Evolutionary conservation across 2,329 filamentous ascomycete species (phyloP).

Genomic region (Scedosporium dehoogii): DNA sequence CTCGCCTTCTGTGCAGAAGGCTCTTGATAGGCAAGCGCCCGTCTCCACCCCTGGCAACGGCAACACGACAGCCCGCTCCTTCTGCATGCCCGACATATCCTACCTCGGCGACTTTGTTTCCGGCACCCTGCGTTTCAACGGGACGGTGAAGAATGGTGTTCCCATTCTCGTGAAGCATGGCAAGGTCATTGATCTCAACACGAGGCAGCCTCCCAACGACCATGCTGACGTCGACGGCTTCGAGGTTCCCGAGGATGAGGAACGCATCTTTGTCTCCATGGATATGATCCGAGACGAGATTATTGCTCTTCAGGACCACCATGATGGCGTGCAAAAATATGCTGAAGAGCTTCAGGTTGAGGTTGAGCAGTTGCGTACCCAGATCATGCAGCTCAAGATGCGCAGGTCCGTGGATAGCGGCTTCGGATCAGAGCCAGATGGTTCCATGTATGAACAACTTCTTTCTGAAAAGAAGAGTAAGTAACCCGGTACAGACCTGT

Average conservation of each 20-base stretch:
- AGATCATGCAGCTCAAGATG: slow-evolving; percentile 32
- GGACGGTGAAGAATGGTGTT: slow-evolving; percentile 40
- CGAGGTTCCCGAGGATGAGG: slow-evolving; percentile 41
- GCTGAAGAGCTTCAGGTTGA: slow-evolving; percentile 43
- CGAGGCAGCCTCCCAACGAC: slow-evolving; percentile 21
- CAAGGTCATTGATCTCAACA: slow-evolving; percentile 34
- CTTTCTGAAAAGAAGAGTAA: slow-evolving; percentile 46
- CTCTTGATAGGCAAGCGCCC: slow-evolving; percentile 5
- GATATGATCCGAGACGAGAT: slow-evolving; percentile 53
- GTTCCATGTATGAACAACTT: slow-evolving; percentile 31
- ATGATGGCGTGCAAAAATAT: slow-evolving; percentile 44
- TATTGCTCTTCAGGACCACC: slow-evolving; percentile 43
- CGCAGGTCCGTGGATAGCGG: slow-evolving; percentile 30
- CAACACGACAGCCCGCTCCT: slow-evolving; percentile 37
- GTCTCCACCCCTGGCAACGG: slow-evolving; percentile 22
- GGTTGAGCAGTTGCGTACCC: slow-evolving; percentile 37
- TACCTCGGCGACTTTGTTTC: slow-evolving; percentile 49
- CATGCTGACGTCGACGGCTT: slow-evolving; percentile 42
- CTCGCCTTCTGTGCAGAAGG: background rate
- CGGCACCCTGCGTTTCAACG: slow-evolving; percentile 40
- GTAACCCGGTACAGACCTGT: slow-evolving; percentile 17
- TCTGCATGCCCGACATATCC: slow-evolving; percentile 43
- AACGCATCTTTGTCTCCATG: slow-evolving; percentile 49
- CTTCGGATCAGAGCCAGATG: slow-evolving; percentile 32
- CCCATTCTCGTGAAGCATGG: slow-evolving; percentile 47